Conservation (phyloP, 208 protist genomes). For the Trypanosoma brucei region DNA sequence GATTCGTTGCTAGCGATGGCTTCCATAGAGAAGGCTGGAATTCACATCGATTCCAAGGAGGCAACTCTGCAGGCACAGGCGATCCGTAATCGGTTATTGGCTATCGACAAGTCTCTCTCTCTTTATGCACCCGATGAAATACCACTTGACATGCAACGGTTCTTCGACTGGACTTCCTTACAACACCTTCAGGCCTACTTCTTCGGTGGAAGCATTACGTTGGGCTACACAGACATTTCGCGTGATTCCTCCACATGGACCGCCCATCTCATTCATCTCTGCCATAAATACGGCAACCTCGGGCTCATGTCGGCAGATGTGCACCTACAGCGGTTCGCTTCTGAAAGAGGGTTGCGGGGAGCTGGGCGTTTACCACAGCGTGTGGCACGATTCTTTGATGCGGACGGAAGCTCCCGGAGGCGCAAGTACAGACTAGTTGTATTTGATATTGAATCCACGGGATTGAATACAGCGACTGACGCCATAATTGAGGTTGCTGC, state of each 20-base stretch:
- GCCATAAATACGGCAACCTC: conserved; percentile 58
- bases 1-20: conserved; percentile 77
- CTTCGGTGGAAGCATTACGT: conserved; percentile 62
- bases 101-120: conserved; percentile 53
- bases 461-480: conserved; percentile 73
- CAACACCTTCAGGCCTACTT: conserved; percentile 69
- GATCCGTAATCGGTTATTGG: conserved; percentile 37
- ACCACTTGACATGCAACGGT: conserved; percentile 50
- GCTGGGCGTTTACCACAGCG: conserved; percentile 31
- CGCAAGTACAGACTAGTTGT: conserved; percentile 60
- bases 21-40: conserved; percentile 60
- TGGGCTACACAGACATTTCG: conserved; percentile 30
- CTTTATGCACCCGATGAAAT: conserved; percentile 63
- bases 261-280: conserved; percentile 76
- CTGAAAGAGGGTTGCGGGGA: conserved; percentile 31
- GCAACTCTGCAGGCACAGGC: conserved; percentile 47
- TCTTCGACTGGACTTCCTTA: conserved; percentile 79
- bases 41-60: conserved; percentile 67
- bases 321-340: conserved; percentile 76
- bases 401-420: conserved; percentile 5
- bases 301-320: conserved; percentile 41
- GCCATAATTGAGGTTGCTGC: conserved; percentile 80
- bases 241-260: conserved; percentile 49
- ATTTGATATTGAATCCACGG: conserved; percentile 87
- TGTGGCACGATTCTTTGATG: conserved; percentile 33